Conservation (phyloP, 176 grass and related monocot species). For the Musa itinerans region DNA sequence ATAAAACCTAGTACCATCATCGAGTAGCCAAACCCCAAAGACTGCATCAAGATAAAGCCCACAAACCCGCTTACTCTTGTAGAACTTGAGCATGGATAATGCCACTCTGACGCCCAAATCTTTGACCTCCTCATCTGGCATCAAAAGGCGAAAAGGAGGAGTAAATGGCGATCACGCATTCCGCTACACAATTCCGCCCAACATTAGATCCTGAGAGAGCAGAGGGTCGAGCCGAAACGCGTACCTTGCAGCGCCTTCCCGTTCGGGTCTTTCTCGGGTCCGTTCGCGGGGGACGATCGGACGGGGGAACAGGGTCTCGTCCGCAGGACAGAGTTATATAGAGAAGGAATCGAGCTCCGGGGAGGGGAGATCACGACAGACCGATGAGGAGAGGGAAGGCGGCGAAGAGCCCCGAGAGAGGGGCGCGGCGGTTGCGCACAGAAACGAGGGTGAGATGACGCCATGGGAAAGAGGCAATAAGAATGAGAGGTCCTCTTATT, state of each 20-base stretch:
- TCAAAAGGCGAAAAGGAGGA: background rate
- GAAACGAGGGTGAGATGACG: background rate
- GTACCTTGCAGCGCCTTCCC: background rate
- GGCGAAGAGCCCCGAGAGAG: background rate
- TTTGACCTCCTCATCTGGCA: conserved; percentile 33
- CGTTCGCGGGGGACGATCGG: background rate
- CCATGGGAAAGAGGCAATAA: background rate
- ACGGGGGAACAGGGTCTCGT: background rate
- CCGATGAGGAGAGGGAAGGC: background rate
- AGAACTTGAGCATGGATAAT: conserved; percentile 70
- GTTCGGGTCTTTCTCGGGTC: background rate
- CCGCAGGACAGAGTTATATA: background rate
- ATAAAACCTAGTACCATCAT: background rate
- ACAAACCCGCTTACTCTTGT: conserved; percentile 41
- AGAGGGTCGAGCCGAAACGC: background rate
- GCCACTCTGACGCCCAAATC: conserved; percentile 51
- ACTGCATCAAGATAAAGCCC: background rate
- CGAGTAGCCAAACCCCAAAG: background rate
- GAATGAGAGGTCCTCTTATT: no score
- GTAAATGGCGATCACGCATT: no score
- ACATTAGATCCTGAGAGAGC: background rate
- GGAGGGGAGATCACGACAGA: background rate
- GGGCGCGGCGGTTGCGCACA: background rate
- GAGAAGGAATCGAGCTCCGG: background rate
- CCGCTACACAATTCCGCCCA: background rate